Conservation (phyloP, 1,284 basidiomycete species). For the Sparassis latifolia region DNA sequence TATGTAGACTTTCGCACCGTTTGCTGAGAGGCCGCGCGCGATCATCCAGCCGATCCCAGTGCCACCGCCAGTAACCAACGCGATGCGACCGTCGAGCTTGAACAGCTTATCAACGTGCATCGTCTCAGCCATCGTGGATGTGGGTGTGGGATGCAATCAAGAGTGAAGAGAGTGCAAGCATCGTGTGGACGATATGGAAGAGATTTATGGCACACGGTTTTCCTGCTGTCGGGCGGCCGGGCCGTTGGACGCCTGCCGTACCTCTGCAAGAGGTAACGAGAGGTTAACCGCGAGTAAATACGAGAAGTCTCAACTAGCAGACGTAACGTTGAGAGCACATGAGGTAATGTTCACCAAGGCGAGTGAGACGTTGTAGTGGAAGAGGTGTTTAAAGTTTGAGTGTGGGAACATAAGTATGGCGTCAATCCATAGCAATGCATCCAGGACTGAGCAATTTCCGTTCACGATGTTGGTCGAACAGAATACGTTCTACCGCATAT, state of each 20-base stretch:
- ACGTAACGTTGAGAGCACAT: too few species aligned
- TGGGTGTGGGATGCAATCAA: neutral
- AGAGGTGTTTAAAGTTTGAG: too few species aligned
- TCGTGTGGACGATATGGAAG: neutral
- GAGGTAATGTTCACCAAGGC: too few species aligned
- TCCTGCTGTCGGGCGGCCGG: neutral
- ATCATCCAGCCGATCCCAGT: conserved; percentile 79
- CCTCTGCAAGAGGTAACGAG: too few species aligned
- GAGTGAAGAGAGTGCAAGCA: neutral
- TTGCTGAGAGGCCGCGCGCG: conserved; percentile 64
- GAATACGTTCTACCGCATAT: too few species aligned
- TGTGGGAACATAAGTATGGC: too few species aligned
- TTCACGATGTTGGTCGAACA: too few species aligned
- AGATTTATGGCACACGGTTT: neutral
- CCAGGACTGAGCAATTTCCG: too few species aligned
- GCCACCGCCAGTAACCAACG: conserved; percentile 75
- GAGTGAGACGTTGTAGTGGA: too few species aligned
- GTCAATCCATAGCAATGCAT: too few species aligned
- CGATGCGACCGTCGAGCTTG: conserved; percentile 54
- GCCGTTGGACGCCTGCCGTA: neutral
- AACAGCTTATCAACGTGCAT: conserved; percentile 37
- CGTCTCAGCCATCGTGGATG: neutral
- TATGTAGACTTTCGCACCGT: conserved; percentile 81
- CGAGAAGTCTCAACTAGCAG: too few species aligned
- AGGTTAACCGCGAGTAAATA: too few species aligned